Conservation (phyloP, 2,329 filamentous ascomycete genomes). For the Didymella lethalis region DNA sequence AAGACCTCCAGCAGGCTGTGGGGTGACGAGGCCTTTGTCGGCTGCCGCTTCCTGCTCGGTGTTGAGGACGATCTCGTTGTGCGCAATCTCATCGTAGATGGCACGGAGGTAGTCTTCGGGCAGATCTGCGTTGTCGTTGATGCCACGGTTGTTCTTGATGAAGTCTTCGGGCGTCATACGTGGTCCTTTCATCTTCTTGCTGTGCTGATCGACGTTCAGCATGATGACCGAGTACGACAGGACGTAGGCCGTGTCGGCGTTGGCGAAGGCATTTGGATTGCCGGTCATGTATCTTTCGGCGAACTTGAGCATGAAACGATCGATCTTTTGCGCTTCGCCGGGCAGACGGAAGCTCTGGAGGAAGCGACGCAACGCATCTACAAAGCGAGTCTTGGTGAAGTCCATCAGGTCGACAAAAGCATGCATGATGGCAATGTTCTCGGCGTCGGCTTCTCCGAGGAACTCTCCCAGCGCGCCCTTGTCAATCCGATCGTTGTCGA, state of each 20-base stretch:
- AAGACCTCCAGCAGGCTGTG: slow-evolving; percentile 65
- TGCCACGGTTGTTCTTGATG: slow-evolving; percentile 98
- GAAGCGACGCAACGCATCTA: slow-evolving; percentile 89
- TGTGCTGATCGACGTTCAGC: slow-evolving; percentile 96
- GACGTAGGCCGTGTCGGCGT: slow-evolving; percentile 97
- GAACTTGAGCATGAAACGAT: slow-evolving; percentile 99
- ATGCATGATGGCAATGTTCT: slow-evolving; percentile 98
- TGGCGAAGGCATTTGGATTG: slow-evolving; percentile 96
- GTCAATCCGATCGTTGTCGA: slow-evolving; percentile 83
- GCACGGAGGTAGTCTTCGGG: slow-evolving; percentile 88
- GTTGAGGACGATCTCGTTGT: slow-evolving; percentile 92
- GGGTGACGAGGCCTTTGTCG: slow-evolving; percentile 69
- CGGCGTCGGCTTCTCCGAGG: slow-evolving; percentile 88
- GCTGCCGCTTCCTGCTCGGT: slow-evolving; percentile 91
- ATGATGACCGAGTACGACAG: slow-evolving; percentile 96
- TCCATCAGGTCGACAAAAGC: slow-evolving; percentile 97
- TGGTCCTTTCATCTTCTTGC: slow-evolving; percentile 77
- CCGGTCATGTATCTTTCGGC: slow-evolving; percentile 93
- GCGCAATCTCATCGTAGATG: slow-evolving; percentile 91
- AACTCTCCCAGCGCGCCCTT: slow-evolving; percentile 95
- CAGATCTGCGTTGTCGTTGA: slow-evolving; percentile 94
- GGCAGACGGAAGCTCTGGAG: slow-evolving; percentile 93
- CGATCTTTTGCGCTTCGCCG: slow-evolving; percentile 97
- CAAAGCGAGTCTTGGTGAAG: slow-evolving; percentile 88
- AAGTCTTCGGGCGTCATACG: slow-evolving; percentile 98